Percentiles rank a stretch among this genome's conserved stretches.
These are phyloP conservation scores for Zychaea mexicana DNA, from an alignment of 371 early-diverging fungal species.

Conservation along the genomic window DNA sequence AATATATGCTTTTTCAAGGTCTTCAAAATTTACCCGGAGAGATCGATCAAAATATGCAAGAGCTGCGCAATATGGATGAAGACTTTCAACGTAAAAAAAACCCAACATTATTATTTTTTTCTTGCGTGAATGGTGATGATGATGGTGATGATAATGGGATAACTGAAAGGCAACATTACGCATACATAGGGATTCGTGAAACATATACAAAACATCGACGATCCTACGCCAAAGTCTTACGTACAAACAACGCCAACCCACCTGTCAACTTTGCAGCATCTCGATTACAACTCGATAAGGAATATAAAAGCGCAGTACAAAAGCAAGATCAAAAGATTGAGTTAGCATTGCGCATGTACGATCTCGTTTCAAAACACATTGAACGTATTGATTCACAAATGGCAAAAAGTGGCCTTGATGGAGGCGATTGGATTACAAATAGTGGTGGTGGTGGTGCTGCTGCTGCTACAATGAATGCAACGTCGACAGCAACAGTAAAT, in stretches of 20 bases:
- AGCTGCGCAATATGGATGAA: slow-evolving; percentile 56
- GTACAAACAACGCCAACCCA: slow-evolving; percentile 9
- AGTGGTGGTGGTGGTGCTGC: not conserved
- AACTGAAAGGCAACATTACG: not conserved
- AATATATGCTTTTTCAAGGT: slow-evolving; percentile 22
- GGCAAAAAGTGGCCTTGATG: slow-evolving; percentile 37
- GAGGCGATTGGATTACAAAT: slow-evolving; percentile 31
- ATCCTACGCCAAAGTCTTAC: slow-evolving; percentile 22
- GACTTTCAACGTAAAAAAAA: slow-evolving; percentile 50
- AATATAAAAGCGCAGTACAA: slow-evolving; percentile 45
- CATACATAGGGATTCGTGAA: slow-evolving; percentile 20
- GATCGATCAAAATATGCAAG: slow-evolving; percentile 58
- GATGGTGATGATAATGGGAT: not conserved
- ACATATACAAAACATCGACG: slow-evolving; percentile 33
- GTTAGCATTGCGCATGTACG: slow-evolving; percentile 51
- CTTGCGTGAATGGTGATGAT: no score
- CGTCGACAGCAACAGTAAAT: not conserved
- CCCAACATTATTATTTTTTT: not conserved
- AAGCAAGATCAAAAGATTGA: slow-evolving; percentile 57
- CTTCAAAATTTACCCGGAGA: slow-evolving; percentile 52
- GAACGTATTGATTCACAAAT: slow-evolving; percentile 54
- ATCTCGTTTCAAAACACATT: slow-evolving; percentile 49
- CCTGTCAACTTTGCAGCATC: slow-evolving; percentile 24
- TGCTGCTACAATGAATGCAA: not conserved
- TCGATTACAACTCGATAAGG: slow-evolving; percentile 41